Evolutionary conservation across 2,329 filamentous ascomycete species (phyloP), one percentile per base, ranked within the genome.

Genomic region (Fusarium agapanthi): DNA sequence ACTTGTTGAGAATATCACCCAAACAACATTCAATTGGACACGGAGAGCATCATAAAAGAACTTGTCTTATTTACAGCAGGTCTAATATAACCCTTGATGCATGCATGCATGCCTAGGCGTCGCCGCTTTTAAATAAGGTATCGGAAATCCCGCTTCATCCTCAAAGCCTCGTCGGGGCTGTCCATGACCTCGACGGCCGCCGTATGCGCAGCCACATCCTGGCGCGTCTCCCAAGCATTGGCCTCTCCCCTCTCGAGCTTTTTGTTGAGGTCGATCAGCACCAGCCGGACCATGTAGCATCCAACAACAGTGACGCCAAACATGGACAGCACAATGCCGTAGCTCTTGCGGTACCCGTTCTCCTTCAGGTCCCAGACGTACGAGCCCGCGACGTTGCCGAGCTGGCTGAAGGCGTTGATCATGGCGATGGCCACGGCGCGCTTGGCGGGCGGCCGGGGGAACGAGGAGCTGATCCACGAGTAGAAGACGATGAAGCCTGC

Each of bases 321-420:
- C 89, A 91, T 91, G 76, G 88, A 84, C 20, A 87, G 86, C 10
- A 91, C 90, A 63, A 92, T 89, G 8, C 88, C 89, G 74, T 91
- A 91, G 68, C 88, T 90, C 81, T 88, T 87, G 71, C 89, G 86
- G 82, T 85, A 91, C 0, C 90, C 90, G 69, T 91, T 86, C 0
- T 85, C 88, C 30, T 84, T 81, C 55, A 91, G 83, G 58, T 85
- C 81, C 89, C 89, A 91, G 7, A 91, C 89, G 74, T 91, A 91
- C 0, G 86, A 88, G 5, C 89, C 89, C 0, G 89, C 89, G 2
- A 89, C 84, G 75, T 89, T 89, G 58, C 88, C 88, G 6, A 89
- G 82, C 81, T 88, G 88, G 44, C 84, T 84, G 80, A 88, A 87
- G 64, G 84, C 88, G 77, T 90, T 90, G 82, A 90, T 86, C 78